phyloP scores from a whole-genome alignment of 352 stramenopile genomes.

The Phytophthora uliginosa region DNA sequence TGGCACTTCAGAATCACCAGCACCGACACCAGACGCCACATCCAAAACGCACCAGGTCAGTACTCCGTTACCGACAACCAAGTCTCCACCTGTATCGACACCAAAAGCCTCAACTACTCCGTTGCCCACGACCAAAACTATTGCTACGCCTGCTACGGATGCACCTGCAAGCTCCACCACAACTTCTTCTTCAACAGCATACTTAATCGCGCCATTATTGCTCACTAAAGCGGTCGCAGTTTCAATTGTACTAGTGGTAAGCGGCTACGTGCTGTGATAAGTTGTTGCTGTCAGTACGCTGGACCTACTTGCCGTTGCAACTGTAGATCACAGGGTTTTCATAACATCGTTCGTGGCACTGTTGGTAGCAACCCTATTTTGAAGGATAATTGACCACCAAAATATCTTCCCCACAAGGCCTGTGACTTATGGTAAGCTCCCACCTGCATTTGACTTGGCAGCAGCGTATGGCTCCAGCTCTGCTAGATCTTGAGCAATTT shows the following conservation, averaged over 20 bases:
- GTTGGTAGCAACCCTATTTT: too few species aligned
- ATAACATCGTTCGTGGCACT: too few species aligned
- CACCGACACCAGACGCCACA: neutral
- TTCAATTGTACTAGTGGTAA: neutral
- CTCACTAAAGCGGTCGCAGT: neutral
- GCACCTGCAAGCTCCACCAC: neutral
- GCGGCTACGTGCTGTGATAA: neutral
- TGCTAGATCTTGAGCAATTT: conserved; percentile 48
- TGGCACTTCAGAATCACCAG: neutral
- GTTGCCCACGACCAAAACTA: neutral
- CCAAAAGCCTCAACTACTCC: neutral
- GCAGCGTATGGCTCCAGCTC: conserved; percentile 32
- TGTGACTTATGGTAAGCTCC: conserved; percentile 3
- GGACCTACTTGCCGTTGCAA: too few species aligned
- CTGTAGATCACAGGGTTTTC: too few species aligned
- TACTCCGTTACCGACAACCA: neutral
- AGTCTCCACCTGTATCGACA: neutral
- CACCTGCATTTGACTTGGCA: neutral
- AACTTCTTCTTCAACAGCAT: neutral
- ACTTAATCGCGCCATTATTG: neutral
- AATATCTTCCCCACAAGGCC: too few species aligned
- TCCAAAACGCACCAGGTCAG: neutral
- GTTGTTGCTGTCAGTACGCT: too few species aligned
- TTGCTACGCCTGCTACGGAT: neutral
- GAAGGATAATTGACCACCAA: too few species aligned